phyloP scores from a whole-genome alignment of 23 red algal species.

The Cyanidiococcus yangmingshanensis region DNA sequence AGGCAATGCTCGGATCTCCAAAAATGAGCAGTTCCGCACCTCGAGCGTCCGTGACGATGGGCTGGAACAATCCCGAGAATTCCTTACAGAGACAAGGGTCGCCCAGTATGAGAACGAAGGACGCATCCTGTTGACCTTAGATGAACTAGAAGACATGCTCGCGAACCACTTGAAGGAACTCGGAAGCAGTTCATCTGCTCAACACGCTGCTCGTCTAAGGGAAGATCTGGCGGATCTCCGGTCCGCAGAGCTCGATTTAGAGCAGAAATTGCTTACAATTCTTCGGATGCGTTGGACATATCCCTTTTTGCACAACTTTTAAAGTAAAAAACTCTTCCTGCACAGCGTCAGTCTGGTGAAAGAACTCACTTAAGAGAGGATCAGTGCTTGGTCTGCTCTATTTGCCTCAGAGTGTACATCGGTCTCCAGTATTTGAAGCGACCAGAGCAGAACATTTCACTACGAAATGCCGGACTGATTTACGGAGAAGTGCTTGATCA shows the following conservation, averaged over 20 bases:
- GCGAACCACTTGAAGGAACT: neutral
- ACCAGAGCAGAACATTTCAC: no score
- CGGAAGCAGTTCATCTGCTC: neutral
- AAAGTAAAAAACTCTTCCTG: no score
- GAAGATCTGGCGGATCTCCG: slow-evolving; percentile 8
- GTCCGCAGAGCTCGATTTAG: neutral
- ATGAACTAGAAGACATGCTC: neutral
- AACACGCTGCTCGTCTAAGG: neutral
- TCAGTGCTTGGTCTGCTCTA: no score
- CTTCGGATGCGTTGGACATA: slow-evolving; percentile 4
- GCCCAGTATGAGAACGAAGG: neutral
- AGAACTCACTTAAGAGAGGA: no score
- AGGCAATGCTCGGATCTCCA: neutral
- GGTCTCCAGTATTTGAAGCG: no score
- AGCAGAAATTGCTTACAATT: slow-evolving; percentile 4
- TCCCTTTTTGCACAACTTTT: no score
- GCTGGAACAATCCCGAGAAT: neutral
- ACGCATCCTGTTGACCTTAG: slow-evolving; percentile 3
- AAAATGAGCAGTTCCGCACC: neutral
- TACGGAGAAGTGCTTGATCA: no score
- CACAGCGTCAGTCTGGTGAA: no score
- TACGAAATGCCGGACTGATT: no score
- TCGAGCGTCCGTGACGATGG: no score
- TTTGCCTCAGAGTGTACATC: no score
- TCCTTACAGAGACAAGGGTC: neutral